Conservation (phyloP, 1,139 yeast genomes). For the Saccharomyces hybrid region DNA sequence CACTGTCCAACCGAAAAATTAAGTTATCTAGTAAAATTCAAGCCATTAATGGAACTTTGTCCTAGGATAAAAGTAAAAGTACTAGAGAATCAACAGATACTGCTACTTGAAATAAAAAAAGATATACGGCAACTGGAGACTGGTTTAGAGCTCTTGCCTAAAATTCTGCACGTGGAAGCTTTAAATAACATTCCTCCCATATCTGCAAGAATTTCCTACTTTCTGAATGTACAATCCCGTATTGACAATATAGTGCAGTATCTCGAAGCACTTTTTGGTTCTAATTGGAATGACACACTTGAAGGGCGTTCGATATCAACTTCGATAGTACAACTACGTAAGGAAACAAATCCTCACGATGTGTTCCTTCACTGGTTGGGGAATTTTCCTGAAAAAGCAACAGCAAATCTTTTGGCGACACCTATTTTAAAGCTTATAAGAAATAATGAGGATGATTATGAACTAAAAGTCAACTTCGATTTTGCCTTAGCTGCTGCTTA, state of each 20-base stretch:
- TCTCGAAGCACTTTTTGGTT: slow-evolving; percentile 53
- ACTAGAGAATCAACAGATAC: slow-evolving; percentile 46
- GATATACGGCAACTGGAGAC: slow-evolving; percentile 36
- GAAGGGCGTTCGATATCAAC: slow-evolving; percentile 58
- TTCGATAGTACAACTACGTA: slow-evolving; percentile 42
- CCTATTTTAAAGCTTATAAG: slow-evolving; percentile 35
- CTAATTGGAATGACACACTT: slow-evolving; percentile 67
- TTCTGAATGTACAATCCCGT: slow-evolving; percentile 41
- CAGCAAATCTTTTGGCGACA: slow-evolving; percentile 31
- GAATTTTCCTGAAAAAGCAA: slow-evolving; percentile 13
- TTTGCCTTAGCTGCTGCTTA: slow-evolving; percentile 38
- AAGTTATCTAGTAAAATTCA: slow-evolving; percentile 42
- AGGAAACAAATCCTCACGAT: slow-evolving; percentile 40
- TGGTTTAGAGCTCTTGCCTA: neutral
- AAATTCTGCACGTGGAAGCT: slow-evolving; percentile 14
- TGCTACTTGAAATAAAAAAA: slow-evolving; percentile 40
- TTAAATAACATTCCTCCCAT: slow-evolving; percentile 42
- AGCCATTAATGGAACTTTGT: slow-evolving; percentile 38
- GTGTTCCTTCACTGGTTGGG: slow-evolving; percentile 45
- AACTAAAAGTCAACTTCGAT: slow-evolving; percentile 46
- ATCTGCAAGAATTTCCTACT: slow-evolving; percentile 45
- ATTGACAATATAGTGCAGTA: slow-evolving; percentile 37
- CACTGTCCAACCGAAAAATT: slow-evolving; percentile 44
- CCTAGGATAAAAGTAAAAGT: slow-evolving; percentile 48
- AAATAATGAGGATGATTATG: slow-evolving; percentile 13